Evolutionary conservation across 75 land plant species (phyloP).

Genomic region (Chamaecyparis obtusa): DNA sequence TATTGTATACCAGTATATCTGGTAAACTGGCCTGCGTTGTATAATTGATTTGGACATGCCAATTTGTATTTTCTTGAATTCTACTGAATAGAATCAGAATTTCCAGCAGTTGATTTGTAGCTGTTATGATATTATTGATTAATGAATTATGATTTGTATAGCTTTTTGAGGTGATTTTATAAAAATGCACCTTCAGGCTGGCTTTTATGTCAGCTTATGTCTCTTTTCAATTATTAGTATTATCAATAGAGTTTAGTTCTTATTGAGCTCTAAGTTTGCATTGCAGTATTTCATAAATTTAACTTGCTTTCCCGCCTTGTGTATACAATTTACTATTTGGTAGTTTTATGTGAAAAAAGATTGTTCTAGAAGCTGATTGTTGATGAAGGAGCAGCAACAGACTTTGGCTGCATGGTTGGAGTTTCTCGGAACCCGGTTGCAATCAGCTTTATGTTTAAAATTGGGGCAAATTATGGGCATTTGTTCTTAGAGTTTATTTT

Average conservation of each 20-base stretch:
- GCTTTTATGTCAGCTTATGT: background rate
- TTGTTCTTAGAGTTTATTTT: background rate
- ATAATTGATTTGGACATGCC: background rate
- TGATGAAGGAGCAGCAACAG: background rate
- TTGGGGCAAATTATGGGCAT: background rate
- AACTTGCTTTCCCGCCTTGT: background rate
- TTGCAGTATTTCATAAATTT: background rate
- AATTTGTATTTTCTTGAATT: background rate
- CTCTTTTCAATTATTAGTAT: background rate
- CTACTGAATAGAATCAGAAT: background rate
- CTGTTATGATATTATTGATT: background rate
- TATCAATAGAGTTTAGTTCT: background rate
- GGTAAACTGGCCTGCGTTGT: background rate
- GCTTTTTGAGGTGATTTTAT: background rate
- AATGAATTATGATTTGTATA: background rate
- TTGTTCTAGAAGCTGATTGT: background rate
- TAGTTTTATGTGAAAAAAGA: background rate
- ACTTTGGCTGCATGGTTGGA: background rate
- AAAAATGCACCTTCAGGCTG: background rate
- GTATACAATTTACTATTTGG: background rate
- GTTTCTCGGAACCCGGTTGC: background rate
- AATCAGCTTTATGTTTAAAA: background rate
- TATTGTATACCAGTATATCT: background rate
- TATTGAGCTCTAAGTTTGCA: background rate
- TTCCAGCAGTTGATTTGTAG: background rate